Conservation (phyloP, 768 basidiomycete genomes). For the Zangia roseola region DNA sequence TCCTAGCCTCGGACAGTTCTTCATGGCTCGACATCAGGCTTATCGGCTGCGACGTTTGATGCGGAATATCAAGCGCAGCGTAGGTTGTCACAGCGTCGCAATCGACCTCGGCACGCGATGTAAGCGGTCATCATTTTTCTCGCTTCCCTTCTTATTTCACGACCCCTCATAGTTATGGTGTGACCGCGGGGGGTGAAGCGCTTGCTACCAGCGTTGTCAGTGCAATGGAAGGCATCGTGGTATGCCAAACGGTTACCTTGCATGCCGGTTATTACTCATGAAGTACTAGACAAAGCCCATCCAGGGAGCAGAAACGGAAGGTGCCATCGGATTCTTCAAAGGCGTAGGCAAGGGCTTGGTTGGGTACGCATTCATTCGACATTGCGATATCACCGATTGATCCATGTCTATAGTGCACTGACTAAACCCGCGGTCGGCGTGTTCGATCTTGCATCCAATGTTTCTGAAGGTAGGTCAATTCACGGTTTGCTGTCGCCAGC, state of each 20-base stretch:
- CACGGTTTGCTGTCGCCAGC: background rate
- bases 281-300: constrained; percentile 83
- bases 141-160: background rate
- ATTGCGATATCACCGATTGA: background rate
- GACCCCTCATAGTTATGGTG: constrained; percentile 72
- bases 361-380: constrained; percentile 52
- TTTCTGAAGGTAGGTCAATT: constrained; percentile 70
- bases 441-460: constrained; percentile 93
- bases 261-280: constrained; percentile 1
- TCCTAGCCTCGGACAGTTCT: background rate
- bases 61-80: constrained; percentile 91
- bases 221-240: constrained; percentile 93
- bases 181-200: constrained; percentile 91
- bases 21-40: constrained; percentile 46
- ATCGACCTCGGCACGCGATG: constrained; percentile 96
- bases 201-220: constrained; percentile 92
- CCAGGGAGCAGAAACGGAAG: constrained; percentile 93
- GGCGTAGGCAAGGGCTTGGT: constrained; percentile 96
- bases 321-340: constrained; percentile 96
- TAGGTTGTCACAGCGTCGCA: constrained; percentile 85
- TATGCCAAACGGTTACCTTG: constrained; percentile 35
- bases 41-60: constrained; percentile 97
- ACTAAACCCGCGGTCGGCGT: constrained; percentile 97
- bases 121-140: constrained; percentile 34
- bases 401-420: constrained; percentile 55